Conservation (phyloP, 2,329 filamentous ascomycete species). For the Phialophora macrospora region DNA sequence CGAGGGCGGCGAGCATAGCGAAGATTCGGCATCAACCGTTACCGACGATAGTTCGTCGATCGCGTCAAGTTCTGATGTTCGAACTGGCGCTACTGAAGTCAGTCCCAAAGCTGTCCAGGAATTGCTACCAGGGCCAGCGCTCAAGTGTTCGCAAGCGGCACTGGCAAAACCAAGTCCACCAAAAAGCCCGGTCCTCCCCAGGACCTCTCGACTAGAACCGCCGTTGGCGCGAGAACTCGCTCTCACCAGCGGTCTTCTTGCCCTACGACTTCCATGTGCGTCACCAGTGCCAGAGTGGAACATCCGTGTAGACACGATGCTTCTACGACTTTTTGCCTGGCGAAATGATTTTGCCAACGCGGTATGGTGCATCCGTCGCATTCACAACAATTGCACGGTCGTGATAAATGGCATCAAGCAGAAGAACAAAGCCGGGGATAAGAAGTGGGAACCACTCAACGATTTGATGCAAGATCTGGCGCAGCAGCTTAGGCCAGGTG, state of each 20-base stretch:
- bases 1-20: constrained; percentile 2
- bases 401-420: constrained; percentile 25
- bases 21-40: constrained; percentile 5
- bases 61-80: neutral
- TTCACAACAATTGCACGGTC: constrained; percentile 23
- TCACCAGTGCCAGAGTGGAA: constrained; percentile 33
- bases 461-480: constrained; percentile 20
- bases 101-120: neutral
- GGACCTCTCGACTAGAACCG: constrained; percentile 28
- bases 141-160: neutral
- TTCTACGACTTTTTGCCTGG: constrained; percentile 30
- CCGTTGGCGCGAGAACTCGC: constrained; percentile 29
- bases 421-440: constrained; percentile 23
- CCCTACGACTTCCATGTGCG: constrained; percentile 32
- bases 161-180: neutral
- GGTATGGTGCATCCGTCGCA: constrained; percentile 24
- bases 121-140: neutral
- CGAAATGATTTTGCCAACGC: constrained; percentile 26
- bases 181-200: neutral
- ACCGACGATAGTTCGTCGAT: constrained; percentile 10
- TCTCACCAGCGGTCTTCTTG: constrained; percentile 32
- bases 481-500: constrained; percentile 10
- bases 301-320: constrained; percentile 32
- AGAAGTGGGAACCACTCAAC: constrained; percentile 21
- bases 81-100: constrained; percentile 1